A percentile compares a stretch with the other conserved stretches of the same genome.
These are phyloP conservation scores for Trypanosoma scelopori DNA, from an alignment of 208 protist species.

Conservation along the genomic window DNA sequence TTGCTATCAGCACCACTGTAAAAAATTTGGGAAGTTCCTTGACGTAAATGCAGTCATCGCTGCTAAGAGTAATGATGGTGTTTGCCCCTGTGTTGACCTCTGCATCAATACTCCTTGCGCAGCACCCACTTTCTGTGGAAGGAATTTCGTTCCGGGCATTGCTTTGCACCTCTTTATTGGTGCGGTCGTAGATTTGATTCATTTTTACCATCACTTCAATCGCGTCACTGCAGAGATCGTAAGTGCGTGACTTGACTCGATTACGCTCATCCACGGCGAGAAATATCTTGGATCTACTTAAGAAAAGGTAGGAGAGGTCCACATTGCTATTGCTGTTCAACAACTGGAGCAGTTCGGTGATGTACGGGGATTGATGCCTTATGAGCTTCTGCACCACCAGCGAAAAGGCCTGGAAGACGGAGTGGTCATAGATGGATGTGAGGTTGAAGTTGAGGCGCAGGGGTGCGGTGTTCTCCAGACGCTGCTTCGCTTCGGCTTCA, in stretches of 20 bases:
- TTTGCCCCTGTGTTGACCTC: conserved; percentile 28
- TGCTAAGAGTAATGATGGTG: conserved; percentile 50
- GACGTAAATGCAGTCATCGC: conserved; percentile 85
- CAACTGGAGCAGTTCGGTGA: conserved; percentile 84
- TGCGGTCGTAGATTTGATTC: conserved; percentile 57
- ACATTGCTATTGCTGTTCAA: conserved; percentile 88
- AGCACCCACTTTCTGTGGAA: not conserved
- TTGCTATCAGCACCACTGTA: conserved; percentile 85
- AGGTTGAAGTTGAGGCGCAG: conserved; percentile 88
- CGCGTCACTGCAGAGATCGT: conserved; percentile 87
- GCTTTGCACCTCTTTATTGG: conserved; percentile 7
- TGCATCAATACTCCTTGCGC: conserved; percentile 24
- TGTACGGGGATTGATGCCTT: conserved; percentile 72
- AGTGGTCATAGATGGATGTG: conserved; percentile 91
- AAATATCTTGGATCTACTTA: conserved; percentile 88
- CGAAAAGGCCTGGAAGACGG: conserved; percentile 90
- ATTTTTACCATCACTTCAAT: conserved; percentile 83
- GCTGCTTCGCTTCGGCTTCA: conserved; percentile 75
- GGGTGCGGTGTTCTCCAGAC: conserved; percentile 57
- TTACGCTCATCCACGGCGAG: conserved; percentile 81
- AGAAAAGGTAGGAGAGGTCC: conserved; percentile 83
- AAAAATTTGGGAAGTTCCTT: conserved; percentile 82
- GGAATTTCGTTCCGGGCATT: conserved; percentile 2
- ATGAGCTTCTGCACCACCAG: conserved; percentile 86
- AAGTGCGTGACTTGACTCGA: conserved; percentile 72